These are phyloP conservation scores for Trypanosoma melophagium DNA, from an alignment of 208 protist genomes.

Conservation along the genomic window DNA sequence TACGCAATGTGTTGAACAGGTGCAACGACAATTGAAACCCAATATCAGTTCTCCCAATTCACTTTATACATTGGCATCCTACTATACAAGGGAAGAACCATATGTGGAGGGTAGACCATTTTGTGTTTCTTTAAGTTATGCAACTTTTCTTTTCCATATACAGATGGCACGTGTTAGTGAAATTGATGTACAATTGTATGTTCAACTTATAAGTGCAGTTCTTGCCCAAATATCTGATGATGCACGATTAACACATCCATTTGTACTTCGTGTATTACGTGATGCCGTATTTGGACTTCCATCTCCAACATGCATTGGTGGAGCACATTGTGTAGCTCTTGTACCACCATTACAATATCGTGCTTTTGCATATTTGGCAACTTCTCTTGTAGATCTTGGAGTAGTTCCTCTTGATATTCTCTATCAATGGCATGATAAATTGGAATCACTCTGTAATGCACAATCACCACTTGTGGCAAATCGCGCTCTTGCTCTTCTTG, in stretches of 20 bases:
- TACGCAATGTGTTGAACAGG: constrained; percentile 75
- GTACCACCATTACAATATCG: constrained; percentile 82
- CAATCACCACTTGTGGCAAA: constrained; percentile 79
- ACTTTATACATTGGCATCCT: constrained; percentile 82
- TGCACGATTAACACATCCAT: constrained; percentile 67
- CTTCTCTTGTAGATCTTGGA: constrained; percentile 52
- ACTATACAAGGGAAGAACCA: constrained; percentile 80
- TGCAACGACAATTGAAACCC: constrained; percentile 79
- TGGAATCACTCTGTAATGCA: constrained; percentile 68
- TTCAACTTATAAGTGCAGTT: constrained; percentile 70
- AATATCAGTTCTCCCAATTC: constrained; percentile 70
- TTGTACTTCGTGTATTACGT: constrained; percentile 81
- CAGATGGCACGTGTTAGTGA: constrained; percentile 88
- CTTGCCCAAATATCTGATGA: constrained; percentile 68
- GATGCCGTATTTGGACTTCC: constrained; percentile 86
- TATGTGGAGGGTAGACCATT: constrained; percentile 79
- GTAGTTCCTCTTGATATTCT: constrained; percentile 68
- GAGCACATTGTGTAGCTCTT: constrained; percentile 80
- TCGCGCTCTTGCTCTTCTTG: constrained; percentile 74
- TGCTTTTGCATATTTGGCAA: constrained; percentile 70
- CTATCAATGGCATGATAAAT: constrained; percentile 84
- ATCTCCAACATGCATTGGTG: constrained; percentile 67
- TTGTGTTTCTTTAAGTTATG: constrained; percentile 86
- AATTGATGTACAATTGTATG: constrained; percentile 81
- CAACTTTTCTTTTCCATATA: constrained; percentile 90